Evolutionary conservation across 75 land plant species (phyloP).

Genomic region (Selaginella tamariscina): DNA sequence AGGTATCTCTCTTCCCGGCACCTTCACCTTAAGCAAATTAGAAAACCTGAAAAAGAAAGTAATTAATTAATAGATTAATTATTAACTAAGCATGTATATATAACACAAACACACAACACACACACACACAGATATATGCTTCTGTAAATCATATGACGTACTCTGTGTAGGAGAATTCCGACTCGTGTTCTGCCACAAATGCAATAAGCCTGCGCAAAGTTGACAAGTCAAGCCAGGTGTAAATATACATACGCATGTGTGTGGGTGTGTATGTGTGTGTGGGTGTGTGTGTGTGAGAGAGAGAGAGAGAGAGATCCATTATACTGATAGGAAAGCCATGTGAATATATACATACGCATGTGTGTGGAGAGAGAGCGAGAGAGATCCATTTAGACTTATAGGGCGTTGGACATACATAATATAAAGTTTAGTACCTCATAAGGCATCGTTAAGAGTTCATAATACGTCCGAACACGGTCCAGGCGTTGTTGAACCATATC

Average conservation of each 20-base stretch:
- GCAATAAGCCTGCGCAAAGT: too few species aligned
- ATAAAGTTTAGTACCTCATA: conserved; percentile 49
- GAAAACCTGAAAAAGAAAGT: conserved; percentile 43
- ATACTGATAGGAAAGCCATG: neutral
- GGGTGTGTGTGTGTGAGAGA: neutral
- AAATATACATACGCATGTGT: neutral
- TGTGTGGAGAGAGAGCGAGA: neutral
- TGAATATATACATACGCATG: neutral
- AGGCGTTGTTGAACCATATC: conserved; percentile 63
- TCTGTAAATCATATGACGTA: conserved; percentile 19
- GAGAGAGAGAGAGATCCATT: neutral
- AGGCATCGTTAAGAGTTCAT: conserved; percentile 82
- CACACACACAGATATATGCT: neutral
- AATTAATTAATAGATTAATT: neutral
- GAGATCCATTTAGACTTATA: neutral
- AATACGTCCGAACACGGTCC: conserved; percentile 77
- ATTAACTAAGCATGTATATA: neutral
- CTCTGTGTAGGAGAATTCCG: conserved; percentile 63
- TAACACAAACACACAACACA: neutral
- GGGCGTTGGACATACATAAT: neutral
- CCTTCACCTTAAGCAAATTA: conserved; percentile 59
- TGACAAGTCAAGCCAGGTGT: too few species aligned
- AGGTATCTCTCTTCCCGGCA: conserved; percentile 89
- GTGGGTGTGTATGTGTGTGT: too few species aligned
- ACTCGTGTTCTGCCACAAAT: conserved; percentile 62